phyloP scores from a whole-genome alignment of 805 yeast species.

The Candida methanosorbosa region DNA sequence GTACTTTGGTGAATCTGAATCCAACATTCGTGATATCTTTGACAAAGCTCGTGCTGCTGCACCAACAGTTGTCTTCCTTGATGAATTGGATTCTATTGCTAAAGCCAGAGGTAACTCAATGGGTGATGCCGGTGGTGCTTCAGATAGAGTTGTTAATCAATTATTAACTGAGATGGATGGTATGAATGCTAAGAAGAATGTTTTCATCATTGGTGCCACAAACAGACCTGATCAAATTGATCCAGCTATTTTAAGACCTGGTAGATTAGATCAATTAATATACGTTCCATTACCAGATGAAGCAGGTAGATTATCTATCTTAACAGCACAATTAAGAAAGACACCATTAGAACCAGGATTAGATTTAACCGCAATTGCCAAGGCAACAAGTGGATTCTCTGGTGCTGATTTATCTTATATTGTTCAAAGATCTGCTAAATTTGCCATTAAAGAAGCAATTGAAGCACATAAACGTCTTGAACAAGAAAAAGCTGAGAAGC shows the following conservation, averaged over 20 bases:
- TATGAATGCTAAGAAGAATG: conserved; percentile 99
- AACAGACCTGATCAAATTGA: conserved; percentile 99
- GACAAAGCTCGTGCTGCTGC: conserved; percentile 99
- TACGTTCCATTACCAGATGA: conserved; percentile 99
- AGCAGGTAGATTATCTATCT: conserved; percentile 83
- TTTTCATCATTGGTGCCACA: conserved; percentile 98
- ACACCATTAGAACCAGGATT: conserved; percentile 98
- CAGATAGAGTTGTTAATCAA: conserved; percentile 94
- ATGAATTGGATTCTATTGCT: conserved; percentile 96
- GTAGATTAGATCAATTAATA: conserved; percentile 96
- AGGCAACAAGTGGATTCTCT: conserved; percentile 93
- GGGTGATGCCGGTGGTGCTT: conserved; percentile 96
- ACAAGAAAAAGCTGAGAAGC: conserved; percentile 46
- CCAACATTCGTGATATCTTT: conserved; percentile 93
- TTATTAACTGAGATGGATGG: conserved; percentile 98
- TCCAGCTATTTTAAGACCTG: conserved; percentile 97
- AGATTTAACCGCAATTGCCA: conserved; percentile 81
- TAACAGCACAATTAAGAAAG: conserved; percentile 94
- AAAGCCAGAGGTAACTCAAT: conserved; percentile 88
- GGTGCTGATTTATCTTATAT: conserved; percentile 98
- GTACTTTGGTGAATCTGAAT: conserved; percentile 99
- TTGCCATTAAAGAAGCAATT: conserved; percentile 95
- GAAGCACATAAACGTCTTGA: conserved; percentile 60
- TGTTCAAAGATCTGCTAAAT: conserved; percentile 98
- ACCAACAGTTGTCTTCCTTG: conserved; percentile 97